Percentiles rank a stretch among this genome's conserved stretches.
Conservation (phyloP, 1,284 basidiomycete genomes). For the Microbotryum violaceum region DNA sequence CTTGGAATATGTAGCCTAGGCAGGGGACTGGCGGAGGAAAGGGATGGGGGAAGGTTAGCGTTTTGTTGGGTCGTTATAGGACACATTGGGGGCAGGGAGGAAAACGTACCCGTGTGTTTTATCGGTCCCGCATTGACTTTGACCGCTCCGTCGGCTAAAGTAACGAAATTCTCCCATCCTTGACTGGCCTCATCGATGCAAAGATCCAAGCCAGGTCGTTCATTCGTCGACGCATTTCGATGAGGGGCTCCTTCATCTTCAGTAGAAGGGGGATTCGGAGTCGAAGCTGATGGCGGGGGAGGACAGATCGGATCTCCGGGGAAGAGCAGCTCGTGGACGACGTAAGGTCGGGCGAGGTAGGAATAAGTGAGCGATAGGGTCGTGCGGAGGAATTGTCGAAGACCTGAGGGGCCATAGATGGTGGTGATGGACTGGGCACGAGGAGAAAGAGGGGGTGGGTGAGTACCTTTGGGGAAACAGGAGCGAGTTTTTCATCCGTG, state of each 20-base stretch:
- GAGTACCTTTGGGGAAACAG: not conserved
- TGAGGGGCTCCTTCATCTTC: conserved; percentile 33
- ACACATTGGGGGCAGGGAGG: not conserved
- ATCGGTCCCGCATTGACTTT: conserved; percentile 70
- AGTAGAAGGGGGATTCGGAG: conserved; percentile 40
- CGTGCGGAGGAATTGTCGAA: conserved; percentile 69
- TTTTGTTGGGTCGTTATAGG: too few relatives aligned
- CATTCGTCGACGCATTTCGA: conserved; percentile 55
- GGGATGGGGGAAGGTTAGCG: not conserved
- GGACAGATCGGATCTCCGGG: conserved; percentile 46
- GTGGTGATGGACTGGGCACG: conserved; percentile 54
- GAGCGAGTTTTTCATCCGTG: not conserved
- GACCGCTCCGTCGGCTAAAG: conserved; percentile 44
- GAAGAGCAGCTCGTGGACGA: conserved; percentile 71
- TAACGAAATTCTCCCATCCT: conserved; percentile 58
- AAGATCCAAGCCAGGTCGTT: conserved; percentile 61
- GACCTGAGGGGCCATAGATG: conserved; percentile 72
- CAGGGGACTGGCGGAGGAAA: conserved; percentile 57
- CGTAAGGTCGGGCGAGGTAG: conserved; percentile 58
- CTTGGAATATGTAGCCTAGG: conserved; percentile 70
- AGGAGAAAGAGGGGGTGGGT: not conserved
- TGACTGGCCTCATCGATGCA: conserved; percentile 53
- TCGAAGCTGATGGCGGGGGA: conserved; percentile 38
- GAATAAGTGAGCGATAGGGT: conserved; percentile 63
- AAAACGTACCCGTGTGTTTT: conserved; percentile 60